A percentile compares a stretch with the other conserved stretches of the same genome.
These are phyloP conservation scores for Hypoxylon fragiforme DNA, from an alignment of 495 filamentous ascomycete species.

Conservation along the genomic window DNA sequence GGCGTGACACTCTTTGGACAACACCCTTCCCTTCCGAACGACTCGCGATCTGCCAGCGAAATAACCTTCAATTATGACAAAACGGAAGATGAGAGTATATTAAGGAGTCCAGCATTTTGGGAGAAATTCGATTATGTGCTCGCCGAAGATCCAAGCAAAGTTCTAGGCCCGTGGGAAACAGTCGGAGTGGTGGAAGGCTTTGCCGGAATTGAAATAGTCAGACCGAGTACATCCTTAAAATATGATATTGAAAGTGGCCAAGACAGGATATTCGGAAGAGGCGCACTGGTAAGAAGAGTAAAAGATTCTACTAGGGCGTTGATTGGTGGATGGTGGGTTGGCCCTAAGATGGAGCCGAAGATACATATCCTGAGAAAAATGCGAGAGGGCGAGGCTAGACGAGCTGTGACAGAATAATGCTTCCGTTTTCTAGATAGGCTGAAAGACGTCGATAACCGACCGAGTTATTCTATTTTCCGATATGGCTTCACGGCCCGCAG, in stretches of 20 bases:
- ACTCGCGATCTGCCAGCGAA: slow-evolving; percentile 10
- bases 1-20: slow-evolving; percentile 88
- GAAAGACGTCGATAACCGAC: slow-evolving; percentile 24
- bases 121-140: slow-evolving; percentile 78
- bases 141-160: slow-evolving; percentile 62
- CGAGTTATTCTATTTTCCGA: slow-evolving; percentile 13
- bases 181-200: slow-evolving; percentile 71
- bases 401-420: slow-evolving; percentile 31
- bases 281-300: slow-evolving; percentile 32
- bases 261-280: slow-evolving; percentile 40
- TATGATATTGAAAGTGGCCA: slow-evolving; percentile 38
- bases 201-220: slow-evolving; percentile 67
- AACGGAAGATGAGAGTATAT: slow-evolving; percentile 58
- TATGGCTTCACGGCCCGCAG: slow-evolving; percentile 31
- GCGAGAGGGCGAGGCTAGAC: slow-evolving; percentile 36
- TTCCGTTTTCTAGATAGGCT: slow-evolving; percentile 20
- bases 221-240: slow-evolving; percentile 41
- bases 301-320: slow-evolving; percentile 39
- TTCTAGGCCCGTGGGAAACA: slow-evolving; percentile 67
- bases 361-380: slow-evolving; percentile 60
- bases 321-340: slow-evolving; percentile 67
- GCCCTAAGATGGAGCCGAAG: slow-evolving; percentile 60
- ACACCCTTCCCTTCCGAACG: slow-evolving; percentile 29
- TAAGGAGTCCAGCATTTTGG: slow-evolving; percentile 75
- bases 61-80: slow-evolving; percentile 58